These are phyloP conservation scores for Quercus bicolor DNA, from an alignment of 306 rosid genomes.

Conservation along the genomic window DNA sequence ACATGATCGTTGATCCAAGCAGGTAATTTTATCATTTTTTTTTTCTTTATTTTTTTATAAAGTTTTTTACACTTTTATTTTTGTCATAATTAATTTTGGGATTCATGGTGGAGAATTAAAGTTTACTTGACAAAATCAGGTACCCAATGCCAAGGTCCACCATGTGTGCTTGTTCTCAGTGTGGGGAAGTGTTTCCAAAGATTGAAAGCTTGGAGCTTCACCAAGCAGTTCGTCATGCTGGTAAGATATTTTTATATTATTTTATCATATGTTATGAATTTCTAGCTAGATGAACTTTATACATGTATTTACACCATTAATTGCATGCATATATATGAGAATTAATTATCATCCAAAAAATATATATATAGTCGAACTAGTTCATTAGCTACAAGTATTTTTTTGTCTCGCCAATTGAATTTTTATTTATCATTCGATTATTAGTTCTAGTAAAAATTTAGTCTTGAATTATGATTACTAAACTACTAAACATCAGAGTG, in stretches of 20 bases:
- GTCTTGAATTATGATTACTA: too few relatives aligned
- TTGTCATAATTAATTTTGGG: neutral
- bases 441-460: too few relatives aligned
- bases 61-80: neutral
- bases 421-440: too few relatives aligned
- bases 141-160: conserved; percentile 68
- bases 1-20: conserved; percentile 87
- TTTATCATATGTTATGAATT: neutral
- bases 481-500: too few relatives aligned
- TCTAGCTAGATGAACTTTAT: neutral
- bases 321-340: neutral
- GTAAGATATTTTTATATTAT: conserved; percentile 29
- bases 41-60: neutral
- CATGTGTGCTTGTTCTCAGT: conserved; percentile 74
- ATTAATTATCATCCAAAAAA: neutral
- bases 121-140: conserved; percentile 33
- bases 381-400: too few relatives aligned
- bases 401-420: too few relatives aligned
- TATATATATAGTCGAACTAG: too few relatives aligned
- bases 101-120: neutral
- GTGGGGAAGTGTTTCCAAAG: conserved; percentile 90
- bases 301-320: neutral
- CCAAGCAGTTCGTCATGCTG: conserved; percentile 93
- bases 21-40: conserved; percentile 30
- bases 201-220: conserved; percentile 86